A percentile compares a stretch with the other conserved stretches of the same genome.
These are phyloP conservation scores for Colletotrichum orbiculare DNA, from an alignment of 2,329 filamentous ascomycete species.

Conservation along the genomic window DNA sequence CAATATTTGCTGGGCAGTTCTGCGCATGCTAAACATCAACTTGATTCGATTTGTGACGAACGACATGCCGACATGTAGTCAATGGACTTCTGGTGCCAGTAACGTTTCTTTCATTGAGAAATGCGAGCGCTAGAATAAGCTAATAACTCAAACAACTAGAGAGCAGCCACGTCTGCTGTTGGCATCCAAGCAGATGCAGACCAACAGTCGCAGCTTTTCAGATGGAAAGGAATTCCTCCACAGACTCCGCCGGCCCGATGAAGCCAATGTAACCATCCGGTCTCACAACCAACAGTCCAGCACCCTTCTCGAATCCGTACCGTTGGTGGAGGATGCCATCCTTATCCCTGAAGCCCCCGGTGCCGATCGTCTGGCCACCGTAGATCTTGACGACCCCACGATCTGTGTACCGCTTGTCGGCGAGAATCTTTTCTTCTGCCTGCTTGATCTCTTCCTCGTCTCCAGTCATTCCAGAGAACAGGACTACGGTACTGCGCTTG, in stretches of 20 bases:
- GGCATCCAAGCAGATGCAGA: background rate
- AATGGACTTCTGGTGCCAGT: too few relatives aligned
- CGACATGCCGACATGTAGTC: slow-evolving; percentile 2
- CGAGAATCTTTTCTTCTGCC: slow-evolving; percentile 24
- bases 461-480: slow-evolving; percentile 44
- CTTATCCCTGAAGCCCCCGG: slow-evolving; percentile 36
- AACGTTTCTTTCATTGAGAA: too few relatives aligned
- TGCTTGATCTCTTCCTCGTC: slow-evolving; percentile 27
- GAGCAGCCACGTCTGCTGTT: too few relatives aligned
- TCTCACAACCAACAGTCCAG: slow-evolving; percentile 44
- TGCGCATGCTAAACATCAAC: background rate
- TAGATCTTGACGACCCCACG: slow-evolving; percentile 37
- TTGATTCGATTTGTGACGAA: slow-evolving; percentile 9
- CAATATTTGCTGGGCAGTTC: background rate
- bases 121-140: too few relatives aligned
- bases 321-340: slow-evolving; percentile 42
- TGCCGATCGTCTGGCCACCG: slow-evolving; percentile 7
- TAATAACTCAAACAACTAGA: too few relatives aligned
- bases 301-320: slow-evolving; percentile 43
- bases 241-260: slow-evolving; percentile 42
- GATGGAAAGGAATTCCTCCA: slow-evolving; percentile 40
- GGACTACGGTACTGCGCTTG: slow-evolving; percentile 43
- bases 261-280: slow-evolving; percentile 48
- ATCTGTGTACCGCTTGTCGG: slow-evolving; percentile 30
- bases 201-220: background rate